phyloP scores from a whole-genome alignment of 441 rosid species.

The Pelargonium myrrhifolium region DNA sequence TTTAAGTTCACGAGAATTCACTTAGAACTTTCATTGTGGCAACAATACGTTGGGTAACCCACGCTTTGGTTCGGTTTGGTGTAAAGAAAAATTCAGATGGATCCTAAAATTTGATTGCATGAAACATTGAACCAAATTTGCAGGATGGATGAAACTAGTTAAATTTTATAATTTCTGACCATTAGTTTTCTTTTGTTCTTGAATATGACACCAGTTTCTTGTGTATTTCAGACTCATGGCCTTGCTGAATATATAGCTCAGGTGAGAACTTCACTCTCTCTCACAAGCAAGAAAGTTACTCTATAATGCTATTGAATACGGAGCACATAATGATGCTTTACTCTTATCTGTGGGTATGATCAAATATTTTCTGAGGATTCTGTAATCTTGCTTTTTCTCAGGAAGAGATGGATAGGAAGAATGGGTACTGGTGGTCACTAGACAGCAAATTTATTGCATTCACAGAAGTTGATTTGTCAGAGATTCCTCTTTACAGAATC shows the following conservation, averaged over 20 bases:
- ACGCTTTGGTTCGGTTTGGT: too few species aligned
- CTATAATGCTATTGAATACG: too few species aligned
- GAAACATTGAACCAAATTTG: too few species aligned
- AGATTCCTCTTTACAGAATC: constrained; percentile 72
- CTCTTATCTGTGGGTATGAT: not conserved
- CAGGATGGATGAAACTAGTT: too few species aligned
- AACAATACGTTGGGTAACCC: too few species aligned
- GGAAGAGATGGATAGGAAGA: constrained; percentile 98
- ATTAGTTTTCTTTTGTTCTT: constrained; percentile 3
- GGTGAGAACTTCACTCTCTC: constrained; percentile 36
- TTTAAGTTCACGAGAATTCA: constrained; percentile 1
- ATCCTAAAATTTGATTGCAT: too few species aligned
- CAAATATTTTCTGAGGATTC: not conserved
- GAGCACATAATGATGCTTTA: not conserved
- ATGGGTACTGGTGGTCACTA: constrained; percentile 95
- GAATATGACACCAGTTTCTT: constrained; percentile 25
- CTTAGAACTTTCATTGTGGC: too few species aligned
- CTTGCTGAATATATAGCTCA: constrained; percentile 97
- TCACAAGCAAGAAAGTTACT: too few species aligned
- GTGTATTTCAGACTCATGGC: constrained; percentile 69
- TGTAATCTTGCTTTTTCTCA: constrained; percentile 24
- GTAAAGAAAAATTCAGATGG: too few species aligned
- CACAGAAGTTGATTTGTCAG: constrained; percentile 70
- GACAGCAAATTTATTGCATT: constrained; percentile 82
- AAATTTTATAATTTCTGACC: not conserved